Evolutionary conservation across 1,139 yeast species (phyloP), one percentile per base, ranked within the genome.

Genomic region (Arxiozyma bovina): DNA sequence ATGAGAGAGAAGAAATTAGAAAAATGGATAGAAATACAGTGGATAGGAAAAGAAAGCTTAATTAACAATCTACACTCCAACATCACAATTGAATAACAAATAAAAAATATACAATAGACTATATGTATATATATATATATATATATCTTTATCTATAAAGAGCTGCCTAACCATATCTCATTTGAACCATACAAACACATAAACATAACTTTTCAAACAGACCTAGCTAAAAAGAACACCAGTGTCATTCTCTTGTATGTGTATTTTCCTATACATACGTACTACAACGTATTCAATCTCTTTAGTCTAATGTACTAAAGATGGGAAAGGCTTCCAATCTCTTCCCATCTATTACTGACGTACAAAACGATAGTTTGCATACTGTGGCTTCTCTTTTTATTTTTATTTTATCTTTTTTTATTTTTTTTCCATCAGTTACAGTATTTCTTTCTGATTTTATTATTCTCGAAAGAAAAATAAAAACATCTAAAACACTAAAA

Each of bases 11-110:
- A 73, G 45, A 79, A 77, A 57, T 58, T 85, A 45, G 93, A 86
- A 60, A 80, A 79, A 64, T 87, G 90, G 85, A 65, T 88, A 18
- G 96, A 88, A 65, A 73, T 73, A 50, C 70, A 74, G 44, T 88
- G 96, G 96, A 69, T 71, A n/a, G 80, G 78, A 52, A 87, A 87
- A 64, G 95, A 87, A 63, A 73, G 67, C 55, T 58, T 74, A 48
- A 72, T 79, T 30, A 68, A 68, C 7, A 65, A 66, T 44, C 67
- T 71, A 57, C 73, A 70, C 55, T 63, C 61, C 51, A 71, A 70
- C 54, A 65, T 74, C 41, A 64, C 60, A 46, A 46, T 65, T 34
- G 60, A 55, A 54, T 62, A 56, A 52, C n/a, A 12, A 12, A 34
- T 15, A 34, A 34, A 25, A 15, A 4, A 34, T 15, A 34, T 34